Percentiles rank a stretch among this genome's conserved stretches.
Conservation (phyloP, 495 filamentous ascomycete genomes). For the Penicillium mononematosum region DNA sequence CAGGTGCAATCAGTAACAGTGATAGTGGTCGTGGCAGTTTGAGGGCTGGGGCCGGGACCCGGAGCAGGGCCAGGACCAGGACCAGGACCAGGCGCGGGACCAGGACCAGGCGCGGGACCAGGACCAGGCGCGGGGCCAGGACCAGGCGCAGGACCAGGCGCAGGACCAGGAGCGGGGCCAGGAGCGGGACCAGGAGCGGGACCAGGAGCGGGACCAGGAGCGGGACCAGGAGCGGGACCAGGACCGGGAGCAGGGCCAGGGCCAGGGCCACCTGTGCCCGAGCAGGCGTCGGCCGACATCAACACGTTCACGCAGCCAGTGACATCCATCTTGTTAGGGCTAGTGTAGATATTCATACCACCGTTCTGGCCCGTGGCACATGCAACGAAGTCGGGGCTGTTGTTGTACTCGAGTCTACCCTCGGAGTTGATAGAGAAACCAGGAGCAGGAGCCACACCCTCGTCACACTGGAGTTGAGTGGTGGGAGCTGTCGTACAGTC, state of each 20-base stretch:
- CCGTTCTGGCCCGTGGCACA: constrained; percentile 52
- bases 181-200: background rate
- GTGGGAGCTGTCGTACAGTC: constrained; percentile 44
- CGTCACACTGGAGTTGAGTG: constrained; percentile 65
- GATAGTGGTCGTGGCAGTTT: constrained; percentile 24
- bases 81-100: background rate
- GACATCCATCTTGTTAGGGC: constrained; percentile 38
- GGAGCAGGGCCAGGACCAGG: background rate
- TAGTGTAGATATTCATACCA: constrained; percentile 54
- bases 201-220: background rate
- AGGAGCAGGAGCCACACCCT: constrained; percentile 41
- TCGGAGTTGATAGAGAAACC: constrained; percentile 52
- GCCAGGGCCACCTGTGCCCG: constrained; percentile 18
- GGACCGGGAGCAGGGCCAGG: background rate
- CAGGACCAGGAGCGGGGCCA: background rate
- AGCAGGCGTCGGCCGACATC: constrained; percentile 50
- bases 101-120: background rate
- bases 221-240: no score
- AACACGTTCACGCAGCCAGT: constrained; percentile 48
- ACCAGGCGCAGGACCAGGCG: background rate
- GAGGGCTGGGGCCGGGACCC: background rate
- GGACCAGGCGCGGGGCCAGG: constrained; percentile 4
- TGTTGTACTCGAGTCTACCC: constrained; percentile 45
- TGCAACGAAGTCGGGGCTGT: constrained; percentile 49
- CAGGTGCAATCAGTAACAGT: constrained; percentile 29